Evolutionary conservation across 768 basidiomycete genomes (phyloP).

Genomic region (Rhodotorula paludigena): DNA sequence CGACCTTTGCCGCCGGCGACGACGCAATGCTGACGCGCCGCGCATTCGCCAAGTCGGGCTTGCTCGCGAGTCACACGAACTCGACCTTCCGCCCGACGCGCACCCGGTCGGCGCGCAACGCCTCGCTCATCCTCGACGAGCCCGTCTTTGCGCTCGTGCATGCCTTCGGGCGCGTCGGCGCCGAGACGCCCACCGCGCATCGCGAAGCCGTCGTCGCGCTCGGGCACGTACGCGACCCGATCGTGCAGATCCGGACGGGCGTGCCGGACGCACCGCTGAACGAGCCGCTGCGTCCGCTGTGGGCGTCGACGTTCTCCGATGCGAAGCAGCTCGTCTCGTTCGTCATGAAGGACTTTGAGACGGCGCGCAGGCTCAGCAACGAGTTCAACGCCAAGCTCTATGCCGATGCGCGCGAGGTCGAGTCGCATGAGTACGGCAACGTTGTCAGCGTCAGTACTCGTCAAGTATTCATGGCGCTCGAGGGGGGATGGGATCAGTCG

Average conservation of each 20-base stretch:
- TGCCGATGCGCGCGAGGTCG: constrained; percentile 23
- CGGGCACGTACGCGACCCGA: constrained; percentile 30
- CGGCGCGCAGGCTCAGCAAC: background rate
- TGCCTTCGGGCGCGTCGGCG: constrained; percentile 9
- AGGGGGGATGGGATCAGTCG: constrained; percentile 26
- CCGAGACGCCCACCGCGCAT: background rate
- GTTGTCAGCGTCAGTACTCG: constrained; percentile 20
- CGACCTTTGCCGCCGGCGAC: constrained; percentile 19
- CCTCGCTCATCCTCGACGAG: constrained; percentile 12
- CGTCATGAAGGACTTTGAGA: constrained; percentile 12
- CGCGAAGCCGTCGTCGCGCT: constrained; percentile 25
- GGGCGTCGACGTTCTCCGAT: constrained; percentile 11
- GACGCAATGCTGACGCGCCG: constrained; percentile 12
- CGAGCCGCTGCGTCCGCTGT: constrained; percentile 10
- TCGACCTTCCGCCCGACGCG: constrained; percentile 10
- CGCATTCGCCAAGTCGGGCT: constrained; percentile 5
- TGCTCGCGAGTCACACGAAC: background rate
- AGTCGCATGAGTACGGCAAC: constrained; percentile 29
- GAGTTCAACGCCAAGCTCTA: constrained; percentile 32
- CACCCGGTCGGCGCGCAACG: background rate
- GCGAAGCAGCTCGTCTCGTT: constrained; percentile 6
- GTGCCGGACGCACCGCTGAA: background rate
- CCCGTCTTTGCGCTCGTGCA: constrained; percentile 35
- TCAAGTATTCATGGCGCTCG: constrained; percentile 30
- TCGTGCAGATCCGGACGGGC: constrained; percentile 26